phyloP scores from a whole-genome alignment of 1,284 basidiomycete species.

The Microstroma glucosiphilum region DNA sequence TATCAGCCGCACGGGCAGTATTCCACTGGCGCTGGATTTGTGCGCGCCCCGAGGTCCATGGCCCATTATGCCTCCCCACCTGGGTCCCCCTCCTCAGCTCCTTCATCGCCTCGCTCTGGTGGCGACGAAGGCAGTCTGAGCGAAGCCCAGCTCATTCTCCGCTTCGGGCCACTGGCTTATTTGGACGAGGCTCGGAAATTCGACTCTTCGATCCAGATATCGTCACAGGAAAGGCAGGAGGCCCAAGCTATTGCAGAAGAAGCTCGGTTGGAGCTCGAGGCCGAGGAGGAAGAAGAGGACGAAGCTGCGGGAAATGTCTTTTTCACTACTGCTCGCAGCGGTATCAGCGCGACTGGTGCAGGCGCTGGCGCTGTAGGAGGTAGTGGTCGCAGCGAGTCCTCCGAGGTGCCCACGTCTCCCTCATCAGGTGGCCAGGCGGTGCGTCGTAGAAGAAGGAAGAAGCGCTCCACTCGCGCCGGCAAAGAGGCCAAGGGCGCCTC shows the following conservation, averaged over 20 bases:
- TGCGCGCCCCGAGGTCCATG: neutral
- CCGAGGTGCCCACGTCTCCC: no score
- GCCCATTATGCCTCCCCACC: neutral
- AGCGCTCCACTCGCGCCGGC: no score
- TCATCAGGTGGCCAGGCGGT: no score
- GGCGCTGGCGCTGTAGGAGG: neutral
- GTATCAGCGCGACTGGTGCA: neutral
- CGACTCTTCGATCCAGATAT: neutral
- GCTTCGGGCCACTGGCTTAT: constrained; percentile 1
- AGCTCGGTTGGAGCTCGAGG: constrained; percentile 1
- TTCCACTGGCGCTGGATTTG: neutral
- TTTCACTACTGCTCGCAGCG: neutral
- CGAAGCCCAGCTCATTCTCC: neutral
- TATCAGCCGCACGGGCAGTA: neutral
- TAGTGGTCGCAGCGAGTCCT: neutral
- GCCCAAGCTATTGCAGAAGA: constrained; percentile 4
- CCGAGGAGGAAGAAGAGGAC: constrained; percentile 1
- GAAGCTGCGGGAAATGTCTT: neutral
- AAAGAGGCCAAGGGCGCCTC: neutral
- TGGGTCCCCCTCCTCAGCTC: neutral
- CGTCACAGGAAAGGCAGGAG: constrained; percentile 8
- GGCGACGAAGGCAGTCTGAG: neutral
- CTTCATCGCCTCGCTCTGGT: neutral
- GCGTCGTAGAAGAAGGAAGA: no score
- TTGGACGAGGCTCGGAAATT: constrained; percentile 10